A percentile compares a stretch with the other conserved stretches of the same genome.
Evolutionary conservation across 257 asterid species (phyloP).

Genomic region (Solanum piurae): DNA sequence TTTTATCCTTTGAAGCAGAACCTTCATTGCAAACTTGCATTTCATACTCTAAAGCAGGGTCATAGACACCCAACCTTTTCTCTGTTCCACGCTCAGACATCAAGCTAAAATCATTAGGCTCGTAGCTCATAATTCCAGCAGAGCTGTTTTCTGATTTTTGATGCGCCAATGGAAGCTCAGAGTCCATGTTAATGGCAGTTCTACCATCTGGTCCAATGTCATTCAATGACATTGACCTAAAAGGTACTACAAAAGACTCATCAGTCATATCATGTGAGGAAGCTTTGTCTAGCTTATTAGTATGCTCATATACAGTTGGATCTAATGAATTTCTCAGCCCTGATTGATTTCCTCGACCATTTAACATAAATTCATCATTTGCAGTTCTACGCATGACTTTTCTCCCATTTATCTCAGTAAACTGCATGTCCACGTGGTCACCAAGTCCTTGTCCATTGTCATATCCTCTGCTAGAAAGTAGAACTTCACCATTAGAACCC

Average conservation of each 20-base stretch:
- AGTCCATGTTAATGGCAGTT: slow-evolving; percentile 55
- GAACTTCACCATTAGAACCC: slow-evolving; percentile 38
- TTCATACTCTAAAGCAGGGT: slow-evolving; percentile 67
- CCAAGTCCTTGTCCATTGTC: slow-evolving; percentile 23
- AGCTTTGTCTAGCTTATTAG: slow-evolving; percentile 28
- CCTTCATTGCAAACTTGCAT: slow-evolving; percentile 56
- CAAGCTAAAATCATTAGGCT: slow-evolving; percentile 78
- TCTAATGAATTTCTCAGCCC: slow-evolving; percentile 38
- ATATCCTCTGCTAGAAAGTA: slow-evolving; percentile 27
- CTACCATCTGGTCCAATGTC: slow-evolving; percentile 38
- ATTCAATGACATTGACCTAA: slow-evolving; percentile 61
- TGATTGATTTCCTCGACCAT: slow-evolving; percentile 26
- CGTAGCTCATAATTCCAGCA: slow-evolving; percentile 43
- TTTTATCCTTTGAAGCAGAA: slow-evolving; percentile 26
- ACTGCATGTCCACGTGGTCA: slow-evolving; percentile 34
- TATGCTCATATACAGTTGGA: slow-evolving; percentile 38
- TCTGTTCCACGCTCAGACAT: slow-evolving; percentile 72
- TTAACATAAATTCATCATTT: slow-evolving; percentile 52
- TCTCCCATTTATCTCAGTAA: slow-evolving; percentile 46
- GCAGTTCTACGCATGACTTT: slow-evolving; percentile 32
- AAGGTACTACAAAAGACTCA: slow-evolving; percentile 68
- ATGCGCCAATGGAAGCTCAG: slow-evolving; percentile 51
- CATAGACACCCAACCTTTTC: slow-evolving; percentile 38
- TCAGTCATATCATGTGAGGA: slow-evolving; percentile 45
- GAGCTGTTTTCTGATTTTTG: slow-evolving; percentile 33